Evolutionary conservation across 441 rosid genomes (phyloP), one percentile per base, ranked within the genome.

Genomic region (Gossypium laxum): DNA sequence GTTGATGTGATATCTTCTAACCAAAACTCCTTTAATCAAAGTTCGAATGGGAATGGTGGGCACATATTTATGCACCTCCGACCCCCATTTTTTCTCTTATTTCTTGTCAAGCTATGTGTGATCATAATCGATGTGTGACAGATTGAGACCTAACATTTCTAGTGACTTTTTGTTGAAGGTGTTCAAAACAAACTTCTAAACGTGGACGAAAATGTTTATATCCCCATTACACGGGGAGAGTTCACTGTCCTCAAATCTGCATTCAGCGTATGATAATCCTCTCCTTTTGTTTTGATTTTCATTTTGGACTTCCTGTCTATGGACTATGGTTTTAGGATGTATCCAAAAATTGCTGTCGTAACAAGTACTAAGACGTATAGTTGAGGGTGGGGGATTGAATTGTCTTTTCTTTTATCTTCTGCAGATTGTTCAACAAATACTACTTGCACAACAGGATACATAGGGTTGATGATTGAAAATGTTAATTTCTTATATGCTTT

Each of bases 181-280:
- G 96, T 93, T 73, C 98, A 91, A 78, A 90, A 90, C 84, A 87
- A 80, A 86, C 87, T 88, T 67, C 28, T 83, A 73, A 93, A 89
- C 78, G 7, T 90, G 77, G 95, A 91, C 48, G 95, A 91, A 75
- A 91, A 63, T 80, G 88, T 93, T 57, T 87, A 86, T 70, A 90
- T 93, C 78, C 97, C 97, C 1, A 67, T 91, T 73, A 90, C 90
- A 43, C 88, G 80, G 75, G 98, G 89, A 24, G 98, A 93, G 82
- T 87, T 75, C 70, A 75, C 97, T 11, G 91, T 90, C 82, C 91
- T 93, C 58, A 43, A 78, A 69, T 82, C 95, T 11, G 95, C 93
- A 59, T 91, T 90, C 82, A 87, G 79, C 34, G 98, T 93, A 73
- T 54, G 86, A 54, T 75, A 69, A 41, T 38, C 71, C 54, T 70